These are phyloP conservation scores for Backusella liffmaniae DNA, from an alignment of 192 early-diverging fungal species.

Conservation along the genomic window DNA sequence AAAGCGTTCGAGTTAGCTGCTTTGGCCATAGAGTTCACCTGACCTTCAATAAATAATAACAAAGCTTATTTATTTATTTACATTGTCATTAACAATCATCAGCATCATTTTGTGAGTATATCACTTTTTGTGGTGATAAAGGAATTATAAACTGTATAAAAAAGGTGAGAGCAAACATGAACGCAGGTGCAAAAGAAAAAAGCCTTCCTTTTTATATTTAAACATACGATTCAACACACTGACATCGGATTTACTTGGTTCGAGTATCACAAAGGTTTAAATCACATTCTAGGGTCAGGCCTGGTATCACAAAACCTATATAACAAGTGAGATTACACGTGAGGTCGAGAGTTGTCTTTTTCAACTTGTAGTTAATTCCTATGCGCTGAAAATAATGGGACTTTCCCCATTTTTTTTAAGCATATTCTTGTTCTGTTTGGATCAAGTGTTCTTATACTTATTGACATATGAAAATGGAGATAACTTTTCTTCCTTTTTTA, in stretches of 20 bases:
- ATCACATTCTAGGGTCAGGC: not conserved
- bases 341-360: not conserved
- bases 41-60: slow-evolving; percentile 3
- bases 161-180: not conserved
- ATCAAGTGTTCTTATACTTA: not conserved
- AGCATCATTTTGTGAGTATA: not conserved
- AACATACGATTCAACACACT: slow-evolving; percentile 2
- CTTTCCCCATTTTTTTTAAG: not conserved
- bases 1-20: not conserved
- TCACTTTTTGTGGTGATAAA: not conserved
- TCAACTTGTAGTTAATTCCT: not conserved
- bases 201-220: not conserved
- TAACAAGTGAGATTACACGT: slow-evolving; percentile 9
- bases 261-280: slow-evolving; percentile 3
- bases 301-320: not conserved
- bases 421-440: not conserved
- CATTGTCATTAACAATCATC: not conserved
- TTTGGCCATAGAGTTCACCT: not conserved
- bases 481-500: not conserved
- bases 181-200: not conserved
- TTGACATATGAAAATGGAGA: not conserved
- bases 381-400: not conserved
- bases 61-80: not conserved
- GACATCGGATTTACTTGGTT: slow-evolving; percentile 1
- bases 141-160: not conserved